These are phyloP conservation scores for Cryphonectria parasitica DNA, from an alignment of 2,329 filamentous ascomycete genomes.

Conservation along the genomic window DNA sequence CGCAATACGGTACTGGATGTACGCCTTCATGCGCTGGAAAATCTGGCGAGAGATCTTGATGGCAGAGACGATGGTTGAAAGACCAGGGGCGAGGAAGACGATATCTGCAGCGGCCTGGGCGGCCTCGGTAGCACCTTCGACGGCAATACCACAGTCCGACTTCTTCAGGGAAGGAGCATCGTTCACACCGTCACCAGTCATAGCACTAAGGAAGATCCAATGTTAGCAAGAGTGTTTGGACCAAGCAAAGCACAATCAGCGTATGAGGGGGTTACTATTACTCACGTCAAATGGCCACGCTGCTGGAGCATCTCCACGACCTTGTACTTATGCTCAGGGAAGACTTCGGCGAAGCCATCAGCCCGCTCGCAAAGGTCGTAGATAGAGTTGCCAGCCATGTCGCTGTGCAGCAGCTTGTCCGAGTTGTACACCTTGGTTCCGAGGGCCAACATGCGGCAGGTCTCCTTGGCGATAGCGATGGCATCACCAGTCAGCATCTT, in stretches of 20 bases:
- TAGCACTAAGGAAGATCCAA: conserved; percentile 54
- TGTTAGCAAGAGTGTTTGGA: conserved; percentile 25
- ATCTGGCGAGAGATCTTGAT: conserved; percentile 77
- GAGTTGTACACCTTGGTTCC: conserved; percentile 84
- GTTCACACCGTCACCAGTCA: conserved; percentile 79
- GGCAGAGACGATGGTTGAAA: conserved; percentile 71
- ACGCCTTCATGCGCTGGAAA: conserved; percentile 79
- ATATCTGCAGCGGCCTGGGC: conserved; percentile 75
- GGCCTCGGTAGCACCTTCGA: conserved; percentile 74
- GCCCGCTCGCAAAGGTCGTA: conserved; percentile 77
- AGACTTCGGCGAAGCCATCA: conserved; percentile 75
- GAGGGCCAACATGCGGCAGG: conserved; percentile 79
- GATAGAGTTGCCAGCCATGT: conserved; percentile 72
- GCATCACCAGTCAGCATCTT: conserved; percentile 85
- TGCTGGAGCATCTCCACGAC: conserved; percentile 78
- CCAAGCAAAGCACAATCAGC: conserved; percentile 35
- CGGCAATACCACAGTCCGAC: conserved; percentile 74
- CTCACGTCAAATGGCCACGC: conserved; percentile 31
- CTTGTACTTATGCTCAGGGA: conserved; percentile 77
- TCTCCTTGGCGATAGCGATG: conserved; percentile 79
- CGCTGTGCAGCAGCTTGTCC: conserved; percentile 75
- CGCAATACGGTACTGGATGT: conserved; percentile 77
- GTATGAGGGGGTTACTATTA: conserved; percentile 56
- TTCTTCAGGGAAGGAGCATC: conserved; percentile 76
- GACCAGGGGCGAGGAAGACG: conserved; percentile 73